Evolutionary conservation across 495 filamentous ascomycete genomes (phyloP).

Genomic region (Annulohypoxylon bovei): DNA sequence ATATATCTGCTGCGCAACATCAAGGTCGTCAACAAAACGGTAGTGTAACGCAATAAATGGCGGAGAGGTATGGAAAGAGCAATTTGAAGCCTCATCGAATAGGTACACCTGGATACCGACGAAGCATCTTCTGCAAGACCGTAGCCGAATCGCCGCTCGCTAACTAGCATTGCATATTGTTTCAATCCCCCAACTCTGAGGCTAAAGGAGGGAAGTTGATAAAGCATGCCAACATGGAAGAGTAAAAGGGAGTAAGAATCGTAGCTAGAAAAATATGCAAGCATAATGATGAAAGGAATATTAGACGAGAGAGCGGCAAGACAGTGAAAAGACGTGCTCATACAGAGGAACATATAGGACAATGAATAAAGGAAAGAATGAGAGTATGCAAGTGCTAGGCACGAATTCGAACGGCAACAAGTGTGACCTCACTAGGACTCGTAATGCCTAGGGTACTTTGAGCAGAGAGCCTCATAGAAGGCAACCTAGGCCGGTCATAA

Average conservation of each 20-base stretch:
- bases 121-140: background rate
- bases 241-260: background rate
- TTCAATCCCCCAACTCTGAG: background rate
- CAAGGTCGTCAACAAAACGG: background rate
- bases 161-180: background rate
- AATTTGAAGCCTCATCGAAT: background rate
- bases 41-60: background rate
- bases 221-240: background rate
- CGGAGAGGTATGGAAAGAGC: background rate
- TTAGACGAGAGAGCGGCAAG: background rate
- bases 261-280: background rate
- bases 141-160: background rate
- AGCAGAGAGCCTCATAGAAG: constrained; percentile 28
- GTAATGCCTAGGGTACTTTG: background rate
- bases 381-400: constrained; percentile 3
- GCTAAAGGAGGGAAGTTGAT: background rate
- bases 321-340: background rate
- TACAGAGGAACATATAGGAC: background rate
- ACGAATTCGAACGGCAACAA: constrained; percentile 18
- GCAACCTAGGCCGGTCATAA: constrained; percentile 26
- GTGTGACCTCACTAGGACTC: constrained; percentile 32
- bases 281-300: background rate
- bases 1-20: constrained; percentile 15
- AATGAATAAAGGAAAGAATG: background rate
- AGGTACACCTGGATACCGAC: no score